Conservation (phyloP, 2,329 filamentous ascomycete genomes). For the Beauveria australis region DNA sequence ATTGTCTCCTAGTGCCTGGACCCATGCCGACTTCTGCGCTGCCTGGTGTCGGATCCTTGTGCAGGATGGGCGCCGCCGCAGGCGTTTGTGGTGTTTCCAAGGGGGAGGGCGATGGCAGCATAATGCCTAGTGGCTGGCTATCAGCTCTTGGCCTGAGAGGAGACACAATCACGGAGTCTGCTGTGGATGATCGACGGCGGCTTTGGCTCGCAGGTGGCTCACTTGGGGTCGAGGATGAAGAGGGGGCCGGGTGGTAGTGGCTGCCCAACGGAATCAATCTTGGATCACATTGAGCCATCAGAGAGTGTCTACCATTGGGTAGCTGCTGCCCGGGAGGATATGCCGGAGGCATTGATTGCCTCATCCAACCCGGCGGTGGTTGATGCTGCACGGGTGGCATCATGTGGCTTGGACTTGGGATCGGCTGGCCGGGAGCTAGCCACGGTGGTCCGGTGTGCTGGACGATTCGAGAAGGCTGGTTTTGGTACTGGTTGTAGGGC, state of each 20-base stretch:
- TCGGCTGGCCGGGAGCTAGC: neutral
- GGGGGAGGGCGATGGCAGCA: neutral
- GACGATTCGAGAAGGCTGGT: neutral
- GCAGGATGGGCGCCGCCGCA: neutral
- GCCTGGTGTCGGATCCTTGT: neutral
- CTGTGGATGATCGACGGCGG: neutral
- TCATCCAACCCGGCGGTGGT: neutral
- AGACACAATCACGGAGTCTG: neutral
- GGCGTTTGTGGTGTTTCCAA: neutral
- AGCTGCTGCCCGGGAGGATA: neutral
- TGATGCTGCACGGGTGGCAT: neutral
- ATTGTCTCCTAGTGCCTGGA: neutral
- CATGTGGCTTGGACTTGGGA: neutral
- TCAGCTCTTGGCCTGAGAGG: neutral
- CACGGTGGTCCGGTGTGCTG: neutral
- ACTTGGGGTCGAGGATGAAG: neutral
- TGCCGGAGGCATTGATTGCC: neutral
- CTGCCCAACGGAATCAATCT: neutral
- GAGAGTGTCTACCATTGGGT: neutral
- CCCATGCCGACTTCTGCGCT: neutral
- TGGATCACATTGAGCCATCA: neutral
- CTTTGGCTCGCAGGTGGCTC: neutral
- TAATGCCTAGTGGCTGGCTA: neutral
- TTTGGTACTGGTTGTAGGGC: neutral
- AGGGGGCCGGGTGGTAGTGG: neutral